A percentile compares a stretch with the other conserved stretches of the same genome.
phyloP scores from a whole-genome alignment of 148 eudicot species.

The Spergularia marina region DNA sequence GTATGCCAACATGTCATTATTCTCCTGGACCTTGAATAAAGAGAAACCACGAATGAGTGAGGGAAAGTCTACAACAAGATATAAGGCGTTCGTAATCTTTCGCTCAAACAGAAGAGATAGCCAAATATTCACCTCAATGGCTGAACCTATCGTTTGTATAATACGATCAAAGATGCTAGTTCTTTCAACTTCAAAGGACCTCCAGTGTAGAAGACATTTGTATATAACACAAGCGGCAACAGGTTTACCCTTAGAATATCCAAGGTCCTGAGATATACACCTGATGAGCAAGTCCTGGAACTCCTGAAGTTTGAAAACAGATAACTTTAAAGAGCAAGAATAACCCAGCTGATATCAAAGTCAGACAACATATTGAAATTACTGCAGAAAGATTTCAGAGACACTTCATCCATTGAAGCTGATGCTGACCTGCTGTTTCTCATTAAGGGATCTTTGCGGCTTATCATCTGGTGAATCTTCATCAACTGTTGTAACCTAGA shows the following conservation, averaged over 20 bases:
- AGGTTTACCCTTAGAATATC: slow-evolving; percentile 89
- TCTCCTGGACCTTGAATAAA: slow-evolving; percentile 69
- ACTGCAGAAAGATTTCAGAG: slow-evolving; percentile 1
- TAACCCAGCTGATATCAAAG: not conserved
- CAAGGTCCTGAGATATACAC: slow-evolving; percentile 88
- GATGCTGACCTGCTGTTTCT: slow-evolving; percentile 81
- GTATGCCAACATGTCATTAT: slow-evolving; percentile 74
- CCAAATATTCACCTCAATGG: slow-evolving; percentile 63
- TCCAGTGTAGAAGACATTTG: slow-evolving; percentile 97
- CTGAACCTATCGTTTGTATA: slow-evolving; percentile 78
- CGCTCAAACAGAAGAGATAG: not conserved
- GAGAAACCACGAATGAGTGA: slow-evolving; percentile 16
- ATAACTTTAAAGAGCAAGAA: not conserved
- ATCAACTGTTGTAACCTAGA: slow-evolving; percentile 51
- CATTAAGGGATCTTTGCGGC: slow-evolving; percentile 91
- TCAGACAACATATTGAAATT: not conserved
- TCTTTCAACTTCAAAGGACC: slow-evolving; percentile 95
- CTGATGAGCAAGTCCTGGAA: slow-evolving; percentile 87
- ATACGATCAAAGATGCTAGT: slow-evolving; percentile 90
- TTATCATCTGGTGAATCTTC: slow-evolving; percentile 71
- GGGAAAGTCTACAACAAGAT: slow-evolving; percentile 11
- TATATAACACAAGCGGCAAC: slow-evolving; percentile 88
- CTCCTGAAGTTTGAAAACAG: slow-evolving; percentile 51
- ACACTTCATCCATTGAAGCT: not conserved
- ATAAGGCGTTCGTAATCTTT: not conserved